Percentiles rank a stretch among this genome's conserved stretches.
Conservation (phyloP, 305 asterid genomes). For the Plantago rigida region DNA sequence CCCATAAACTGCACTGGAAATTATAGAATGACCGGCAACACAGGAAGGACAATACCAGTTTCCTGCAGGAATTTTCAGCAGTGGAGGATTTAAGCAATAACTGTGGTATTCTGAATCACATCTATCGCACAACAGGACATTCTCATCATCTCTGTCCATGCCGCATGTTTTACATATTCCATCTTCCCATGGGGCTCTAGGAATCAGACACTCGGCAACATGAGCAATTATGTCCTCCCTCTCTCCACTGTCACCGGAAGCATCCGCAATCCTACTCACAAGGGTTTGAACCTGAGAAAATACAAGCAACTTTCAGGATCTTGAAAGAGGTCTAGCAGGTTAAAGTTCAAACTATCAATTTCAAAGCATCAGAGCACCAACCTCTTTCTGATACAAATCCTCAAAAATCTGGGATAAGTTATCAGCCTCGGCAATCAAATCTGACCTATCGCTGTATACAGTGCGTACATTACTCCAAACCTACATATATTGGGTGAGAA, state of each 20-base stretch:
- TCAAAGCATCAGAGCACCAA: slow-evolving; percentile 19
- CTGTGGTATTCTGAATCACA: slow-evolving; percentile 92
- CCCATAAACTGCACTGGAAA: slow-evolving; percentile 34
- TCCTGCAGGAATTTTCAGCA: slow-evolving; percentile 67
- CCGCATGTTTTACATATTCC: slow-evolving; percentile 92
- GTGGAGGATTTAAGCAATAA: slow-evolving; percentile 94
- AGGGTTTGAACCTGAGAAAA: slow-evolving; percentile 56
- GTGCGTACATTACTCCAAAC: slow-evolving; percentile 65
- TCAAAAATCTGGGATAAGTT: slow-evolving; percentile 56
- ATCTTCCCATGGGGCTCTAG: slow-evolving; percentile 97
- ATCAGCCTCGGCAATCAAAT: slow-evolving; percentile 54
- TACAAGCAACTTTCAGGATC: slow-evolving; percentile 20
- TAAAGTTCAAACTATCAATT: not conserved
- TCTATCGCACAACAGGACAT: slow-evolving; percentile 76
- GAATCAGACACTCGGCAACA: slow-evolving; percentile 52
- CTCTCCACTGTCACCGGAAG: slow-evolving; percentile 37
- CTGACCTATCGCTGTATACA: slow-evolving; percentile 57
- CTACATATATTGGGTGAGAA: slow-evolving; percentile 34
- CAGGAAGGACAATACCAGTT: slow-evolving; percentile 97
- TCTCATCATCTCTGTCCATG: slow-evolving; percentile 87
- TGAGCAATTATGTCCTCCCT: slow-evolving; percentile 54
- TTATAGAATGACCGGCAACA: slow-evolving; percentile 44
- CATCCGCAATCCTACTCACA: slow-evolving; percentile 48
- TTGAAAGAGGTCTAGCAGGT: slow-evolving; percentile 5
- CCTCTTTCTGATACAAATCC: slow-evolving; percentile 73